Evolutionary conservation across 2,329 filamentous ascomycete species (phyloP).

Genomic region (Fusarium azukiicola): DNA sequence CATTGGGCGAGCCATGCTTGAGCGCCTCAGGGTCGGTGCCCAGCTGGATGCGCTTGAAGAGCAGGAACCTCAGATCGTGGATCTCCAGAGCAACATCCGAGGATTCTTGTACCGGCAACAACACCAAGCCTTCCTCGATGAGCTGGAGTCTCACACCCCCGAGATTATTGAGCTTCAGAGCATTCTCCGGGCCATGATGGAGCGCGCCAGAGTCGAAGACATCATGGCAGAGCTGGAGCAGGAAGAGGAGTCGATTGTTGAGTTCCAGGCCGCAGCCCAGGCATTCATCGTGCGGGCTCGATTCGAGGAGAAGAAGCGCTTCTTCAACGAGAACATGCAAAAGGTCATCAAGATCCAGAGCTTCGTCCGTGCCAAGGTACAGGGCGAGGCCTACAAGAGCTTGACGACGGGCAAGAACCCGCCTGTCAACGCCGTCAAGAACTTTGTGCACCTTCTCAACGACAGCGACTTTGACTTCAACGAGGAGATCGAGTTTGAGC

Average conservation of each 20-base stretch:
- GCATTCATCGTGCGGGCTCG: constrained; percentile 86
- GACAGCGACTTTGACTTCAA: constrained; percentile 99
- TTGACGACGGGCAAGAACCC: constrained; percentile 98
- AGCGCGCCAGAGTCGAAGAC: constrained; percentile 86
- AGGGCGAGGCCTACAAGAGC: constrained; percentile 99
- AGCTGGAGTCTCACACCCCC: constrained; percentile 84
- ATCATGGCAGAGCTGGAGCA: constrained; percentile 89
- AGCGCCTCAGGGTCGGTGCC: constrained; percentile 71
- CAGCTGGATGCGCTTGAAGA: constrained; percentile 77
- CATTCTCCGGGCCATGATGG: constrained; percentile 88
- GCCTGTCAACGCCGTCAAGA: constrained; percentile 97
- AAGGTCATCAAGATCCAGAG: constrained; percentile 99
- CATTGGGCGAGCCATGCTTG: constrained; percentile 79
- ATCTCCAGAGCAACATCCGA: constrained; percentile 84
- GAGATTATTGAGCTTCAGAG: constrained; percentile 87
- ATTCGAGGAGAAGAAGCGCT: constrained; percentile 92
- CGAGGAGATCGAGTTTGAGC: constrained; percentile 98
- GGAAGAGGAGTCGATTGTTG: constrained; percentile 88
- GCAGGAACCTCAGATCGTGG: constrained; percentile 77
- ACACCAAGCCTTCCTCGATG: constrained; percentile 82
- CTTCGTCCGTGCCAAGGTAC: constrained; percentile 95
- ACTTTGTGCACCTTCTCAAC: constrained; percentile 98
- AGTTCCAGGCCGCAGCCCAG: constrained; percentile 87
- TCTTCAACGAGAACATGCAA: constrained; percentile 98
- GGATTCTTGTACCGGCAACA: constrained; percentile 83